Base-by-base conservation (phyloP, 2,329 filamentous ascomycete species). In the Diplodia sapinea region DNA sequence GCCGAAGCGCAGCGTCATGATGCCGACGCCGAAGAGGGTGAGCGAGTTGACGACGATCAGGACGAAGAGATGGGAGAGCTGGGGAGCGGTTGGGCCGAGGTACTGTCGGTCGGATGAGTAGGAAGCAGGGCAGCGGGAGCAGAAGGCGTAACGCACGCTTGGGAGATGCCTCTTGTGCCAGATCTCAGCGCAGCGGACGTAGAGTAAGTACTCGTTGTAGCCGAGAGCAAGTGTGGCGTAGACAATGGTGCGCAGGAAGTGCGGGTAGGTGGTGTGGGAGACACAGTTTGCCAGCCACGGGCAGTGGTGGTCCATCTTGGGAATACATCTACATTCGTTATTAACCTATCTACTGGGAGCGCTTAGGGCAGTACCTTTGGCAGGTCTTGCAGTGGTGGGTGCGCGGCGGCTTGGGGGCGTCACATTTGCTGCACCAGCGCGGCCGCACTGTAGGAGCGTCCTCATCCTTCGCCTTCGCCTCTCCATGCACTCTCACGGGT, bases 261-360 rank as follows among this genome's bases (percentile, higher is more conserved):
- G 89, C 8, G 92, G 92, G 73, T 93, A 91, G 0, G 91, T 94
- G 69, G 88, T 89, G 77, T 93, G 86, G 13, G 91, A 93, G 65
- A 95, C 91, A 81, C 92, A 96, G 79, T 94, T 94, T 69, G 81
- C 82, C 3, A 91, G 94, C 92, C 92, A 95, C 2, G 92, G 91
- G 75, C 92, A 95, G 80, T 96, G 91, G 79, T 93, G 91, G 80
- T 94, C 91, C 91, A 94, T 94, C 79, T 88, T 90, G 47, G 90
- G 89, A 59, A 93, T 86, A 78, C 91, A 93, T 72, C 85, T 87
- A 49, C 9, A 31, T 31, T 40, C 15, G 51, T 57, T 26, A 47
- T 47, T 47, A 51, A 23, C 15, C 61, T 40, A 55, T 31, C 49
- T 56, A 23, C 23, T 17, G 20, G 13, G 55, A 40, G 43, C 33